A percentile compares a stretch with the other conserved stretches of the same genome.
phyloP scores from a whole-genome alignment of 257 asterid species.

The Anisodus acutangulus region DNA sequence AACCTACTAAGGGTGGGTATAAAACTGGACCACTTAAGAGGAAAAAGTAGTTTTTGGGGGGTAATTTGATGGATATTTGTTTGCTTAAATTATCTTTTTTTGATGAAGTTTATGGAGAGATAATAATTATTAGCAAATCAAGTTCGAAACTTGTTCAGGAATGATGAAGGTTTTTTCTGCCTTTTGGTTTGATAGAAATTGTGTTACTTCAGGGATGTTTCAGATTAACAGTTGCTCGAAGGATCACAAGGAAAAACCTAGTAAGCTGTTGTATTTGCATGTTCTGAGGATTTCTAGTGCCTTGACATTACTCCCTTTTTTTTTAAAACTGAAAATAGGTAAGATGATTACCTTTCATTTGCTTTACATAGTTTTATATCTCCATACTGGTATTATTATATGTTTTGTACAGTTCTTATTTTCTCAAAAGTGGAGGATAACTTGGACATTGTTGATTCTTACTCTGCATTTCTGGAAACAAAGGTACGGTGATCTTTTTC shows the following conservation, averaged over 20 bases:
- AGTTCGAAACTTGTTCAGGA: neutral
- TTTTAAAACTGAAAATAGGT: neutral
- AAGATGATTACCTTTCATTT: neutral
- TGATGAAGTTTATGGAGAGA: neutral
- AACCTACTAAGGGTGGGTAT: conserved; percentile 85
- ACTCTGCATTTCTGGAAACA: neutral
- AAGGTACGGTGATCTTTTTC: neutral
- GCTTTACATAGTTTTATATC: neutral
- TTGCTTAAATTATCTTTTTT: neutral
- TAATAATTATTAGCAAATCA: neutral
- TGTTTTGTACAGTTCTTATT: neutral
- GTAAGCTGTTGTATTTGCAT: neutral
- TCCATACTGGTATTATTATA: neutral
- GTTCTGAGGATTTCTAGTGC: neutral
- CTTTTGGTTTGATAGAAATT: neutral
- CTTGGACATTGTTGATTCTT: conserved; percentile 20
- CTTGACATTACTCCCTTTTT: neutral
- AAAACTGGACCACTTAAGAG: conserved; percentile 75
- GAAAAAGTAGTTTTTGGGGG: conserved; percentile 45
- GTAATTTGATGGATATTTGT: neutral
- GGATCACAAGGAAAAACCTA: neutral
- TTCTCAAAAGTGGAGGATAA: neutral
- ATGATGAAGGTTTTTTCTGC: neutral
- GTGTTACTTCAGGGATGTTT: neutral
- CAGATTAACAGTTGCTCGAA: neutral